These are phyloP conservation scores for Psophocarpus tetragonolobus DNA, from an alignment of 306 rosid genomes.

Conservation along the genomic window DNA sequence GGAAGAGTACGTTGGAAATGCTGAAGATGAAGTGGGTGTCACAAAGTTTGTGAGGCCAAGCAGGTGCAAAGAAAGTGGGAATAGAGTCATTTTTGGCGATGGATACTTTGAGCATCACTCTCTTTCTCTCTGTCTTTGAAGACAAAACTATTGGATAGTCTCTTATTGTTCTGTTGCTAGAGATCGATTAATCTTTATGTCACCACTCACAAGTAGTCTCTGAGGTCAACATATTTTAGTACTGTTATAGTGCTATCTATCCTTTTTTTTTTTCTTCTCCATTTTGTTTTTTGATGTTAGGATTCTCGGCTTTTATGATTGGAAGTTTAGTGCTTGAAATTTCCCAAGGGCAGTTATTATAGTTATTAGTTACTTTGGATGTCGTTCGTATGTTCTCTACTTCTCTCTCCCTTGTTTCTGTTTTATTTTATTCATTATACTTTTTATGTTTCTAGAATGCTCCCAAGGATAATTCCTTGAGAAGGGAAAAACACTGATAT, in stretches of 20 bases:
- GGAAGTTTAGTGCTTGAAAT: slow-evolving; percentile 39
- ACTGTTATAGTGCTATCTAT: slow-evolving; percentile 1
- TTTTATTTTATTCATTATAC: background rate
- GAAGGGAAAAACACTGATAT: background rate
- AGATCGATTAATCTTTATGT: too few species aligned
- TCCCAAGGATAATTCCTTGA: background rate
- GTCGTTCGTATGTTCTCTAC: background rate
- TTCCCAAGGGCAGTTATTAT: slow-evolving; percentile 52
- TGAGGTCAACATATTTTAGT: background rate
- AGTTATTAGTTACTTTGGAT: slow-evolving; percentile 42
- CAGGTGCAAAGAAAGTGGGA: slow-evolving; percentile 69
- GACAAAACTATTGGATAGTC: background rate
- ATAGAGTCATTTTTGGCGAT: slow-evolving; percentile 54
- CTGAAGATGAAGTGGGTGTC: slow-evolving; percentile 45
- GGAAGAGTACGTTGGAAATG: slow-evolving; percentile 43
- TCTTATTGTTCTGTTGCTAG: too few species aligned
- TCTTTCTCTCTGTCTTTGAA: slow-evolving; percentile 33
- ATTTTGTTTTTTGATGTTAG: background rate
- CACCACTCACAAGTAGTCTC: too few species aligned
- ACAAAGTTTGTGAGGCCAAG: slow-evolving; percentile 48
- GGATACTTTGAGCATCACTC: slow-evolving; percentile 43
- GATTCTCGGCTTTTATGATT: slow-evolving; percentile 1
- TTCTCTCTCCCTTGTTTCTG: background rate
- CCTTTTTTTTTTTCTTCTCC: background rate
- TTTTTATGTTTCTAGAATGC: slow-evolving; percentile 8